phyloP scores from a whole-genome alignment of 345 rosid species.

The Kandelia obovata region DNA sequence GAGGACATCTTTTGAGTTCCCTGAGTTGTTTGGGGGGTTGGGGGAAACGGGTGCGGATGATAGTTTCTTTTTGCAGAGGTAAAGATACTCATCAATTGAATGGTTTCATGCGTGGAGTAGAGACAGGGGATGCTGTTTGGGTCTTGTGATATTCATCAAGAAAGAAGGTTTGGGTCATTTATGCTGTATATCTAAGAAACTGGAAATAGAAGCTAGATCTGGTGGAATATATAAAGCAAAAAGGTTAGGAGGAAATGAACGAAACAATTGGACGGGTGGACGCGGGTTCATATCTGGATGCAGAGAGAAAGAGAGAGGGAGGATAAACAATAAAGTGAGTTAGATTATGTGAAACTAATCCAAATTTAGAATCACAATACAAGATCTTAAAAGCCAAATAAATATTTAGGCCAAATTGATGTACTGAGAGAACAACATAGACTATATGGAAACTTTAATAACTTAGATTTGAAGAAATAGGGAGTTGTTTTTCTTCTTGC shows the following conservation, averaged over 20 bases:
- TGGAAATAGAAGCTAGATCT: constrained; percentile 30
- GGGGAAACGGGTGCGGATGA: not conserved
- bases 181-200: not conserved
- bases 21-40: not conserved
- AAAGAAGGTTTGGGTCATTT: constrained; percentile 4
- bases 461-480: too few relatives aligned
- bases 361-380: too few relatives aligned
- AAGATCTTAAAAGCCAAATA: too few relatives aligned
- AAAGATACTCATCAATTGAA: constrained; percentile 42
- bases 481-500: too few relatives aligned
- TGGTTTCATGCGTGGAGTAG: constrained; percentile 48
- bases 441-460: too few relatives aligned
- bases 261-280: not conserved
- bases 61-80: constrained; percentile 45
- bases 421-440: too few relatives aligned
- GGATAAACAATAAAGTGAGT: too few relatives aligned
- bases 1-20: constrained; percentile 31
- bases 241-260: not conserved
- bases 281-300: not conserved
- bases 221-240: constrained; percentile 18
- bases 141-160: constrained; percentile 63
- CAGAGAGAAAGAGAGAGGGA: too few relatives aligned
- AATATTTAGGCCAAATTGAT: too few relatives aligned
- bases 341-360: too few relatives aligned
- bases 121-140: constrained; percentile 20